Percentiles rank a stretch among this genome's conserved stretches.
Conservation (phyloP, 1,139 yeast species). For the Kodamaea plutei region DNA sequence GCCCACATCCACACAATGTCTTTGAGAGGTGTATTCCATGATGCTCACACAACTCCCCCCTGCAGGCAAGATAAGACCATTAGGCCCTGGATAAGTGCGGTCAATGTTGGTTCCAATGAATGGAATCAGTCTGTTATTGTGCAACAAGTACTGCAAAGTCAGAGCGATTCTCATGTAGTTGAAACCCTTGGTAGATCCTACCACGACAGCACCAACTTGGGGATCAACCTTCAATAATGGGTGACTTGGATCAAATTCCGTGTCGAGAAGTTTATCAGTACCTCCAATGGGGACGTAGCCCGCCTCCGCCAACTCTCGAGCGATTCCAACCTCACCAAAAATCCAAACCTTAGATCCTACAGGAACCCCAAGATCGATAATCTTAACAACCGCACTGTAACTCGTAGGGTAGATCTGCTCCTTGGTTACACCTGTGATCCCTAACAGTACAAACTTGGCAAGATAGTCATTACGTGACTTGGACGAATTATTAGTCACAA, state of each 20-base stretch:
- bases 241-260: slow-evolving; percentile 35
- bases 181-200: slow-evolving; percentile 38
- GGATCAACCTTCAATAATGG: slow-evolving; percentile 42
- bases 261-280: slow-evolving; percentile 41
- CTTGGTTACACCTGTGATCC: slow-evolving; percentile 27
- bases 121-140: slow-evolving; percentile 29
- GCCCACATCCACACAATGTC: slow-evolving; percentile 36
- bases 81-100: slow-evolving; percentile 38
- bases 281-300: slow-evolving; percentile 80
- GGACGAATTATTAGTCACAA: slow-evolving; percentile 41
- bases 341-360: slow-evolving; percentile 64
- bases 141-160: slow-evolving; percentile 37
- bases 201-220: slow-evolving; percentile 39
- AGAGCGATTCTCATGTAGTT: slow-evolving; percentile 37
- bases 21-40: slow-evolving; percentile 33
- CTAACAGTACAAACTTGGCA: slow-evolving; percentile 29
- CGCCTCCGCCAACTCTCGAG: slow-evolving; percentile 60
- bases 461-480: slow-evolving; percentile 32
- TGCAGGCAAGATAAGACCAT: slow-evolving; percentile 37
- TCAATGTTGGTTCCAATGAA: slow-evolving; percentile 42
- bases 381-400: slow-evolving; percentile 31
- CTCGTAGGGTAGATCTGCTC: slow-evolving; percentile 36
- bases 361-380: slow-evolving; percentile 24
- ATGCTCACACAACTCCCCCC: slow-evolving; percentile 41
- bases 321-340: slow-evolving; percentile 79